A percentile compares a stretch with the other conserved stretches of the same genome.
These are phyloP conservation scores for Oryza glaberrima DNA, from an alignment of 176 grass and related monocot species.

Conservation along the genomic window DNA sequence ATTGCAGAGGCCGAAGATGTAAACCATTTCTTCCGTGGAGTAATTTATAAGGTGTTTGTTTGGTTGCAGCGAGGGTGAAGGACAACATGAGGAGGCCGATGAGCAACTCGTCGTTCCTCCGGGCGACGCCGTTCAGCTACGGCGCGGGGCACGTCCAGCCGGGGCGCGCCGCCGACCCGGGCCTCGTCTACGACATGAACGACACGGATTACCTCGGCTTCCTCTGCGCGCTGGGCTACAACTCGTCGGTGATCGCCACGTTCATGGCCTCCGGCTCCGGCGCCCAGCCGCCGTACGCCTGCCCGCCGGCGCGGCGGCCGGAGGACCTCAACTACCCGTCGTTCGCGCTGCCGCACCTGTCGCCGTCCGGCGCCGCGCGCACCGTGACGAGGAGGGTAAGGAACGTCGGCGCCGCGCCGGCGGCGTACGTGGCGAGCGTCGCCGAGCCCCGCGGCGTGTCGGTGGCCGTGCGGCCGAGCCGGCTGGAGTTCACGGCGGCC, in stretches of 20 bases:
- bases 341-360: conserved; percentile 61
- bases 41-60: too few relatives aligned
- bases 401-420: conserved; percentile 64
- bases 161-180: conserved; percentile 76
- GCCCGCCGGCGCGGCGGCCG: conserved; percentile 51
- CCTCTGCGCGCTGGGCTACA: conserved; percentile 84
- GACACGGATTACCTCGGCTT: conserved; percentile 73
- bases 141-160: conserved; percentile 84
- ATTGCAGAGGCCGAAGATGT: too few relatives aligned
- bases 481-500: conserved; percentile 57
- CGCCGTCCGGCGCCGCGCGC: conserved; percentile 38
- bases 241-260: conserved; percentile 59
- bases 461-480: conserved; percentile 63
- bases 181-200: conserved; percentile 79
- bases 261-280: conserved; percentile 39
- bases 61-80: conserved; percentile 58
- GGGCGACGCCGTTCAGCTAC: conserved; percentile 80
- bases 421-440: conserved; percentile 57
- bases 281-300: conserved; percentile 19
- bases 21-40: too few relatives aligned
- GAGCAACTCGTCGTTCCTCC: conserved; percentile 64
- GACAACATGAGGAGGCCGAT: conserved; percentile 70
- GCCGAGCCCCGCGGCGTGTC: conserved; percentile 56
- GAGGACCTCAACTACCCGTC: conserved; percentile 96
- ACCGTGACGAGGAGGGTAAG: conserved; percentile 63